Conservation (phyloP, 129 eudicot species). For the Chrysanthemum makinoi region DNA sequence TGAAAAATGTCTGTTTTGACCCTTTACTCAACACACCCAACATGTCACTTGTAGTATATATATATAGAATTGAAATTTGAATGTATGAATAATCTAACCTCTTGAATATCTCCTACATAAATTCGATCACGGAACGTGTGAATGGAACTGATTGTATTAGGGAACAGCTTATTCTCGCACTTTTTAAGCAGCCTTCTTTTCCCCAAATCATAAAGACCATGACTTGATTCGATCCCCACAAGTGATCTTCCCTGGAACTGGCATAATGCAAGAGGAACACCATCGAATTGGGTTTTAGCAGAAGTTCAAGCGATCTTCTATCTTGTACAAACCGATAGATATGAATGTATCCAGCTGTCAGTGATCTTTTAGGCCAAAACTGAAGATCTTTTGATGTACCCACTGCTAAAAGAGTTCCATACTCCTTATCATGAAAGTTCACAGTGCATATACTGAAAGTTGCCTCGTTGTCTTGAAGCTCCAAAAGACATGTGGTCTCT, state of each 20-base stretch:
- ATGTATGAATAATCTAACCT: conserved; percentile 16
- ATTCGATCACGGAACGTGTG: conserved; percentile 86
- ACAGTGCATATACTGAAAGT: conserved; percentile 85
- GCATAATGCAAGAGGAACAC: conserved; percentile 76
- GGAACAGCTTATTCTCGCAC: conserved; percentile 86
- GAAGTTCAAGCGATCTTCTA: conserved; percentile 69
- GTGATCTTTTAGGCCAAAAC: conserved; percentile 66
- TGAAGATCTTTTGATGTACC: conserved; percentile 85
- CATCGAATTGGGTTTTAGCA: conserved; percentile 91
- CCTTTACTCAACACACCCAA: too few species aligned
- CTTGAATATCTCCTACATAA: conserved; percentile 90
- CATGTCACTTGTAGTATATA: neutral
- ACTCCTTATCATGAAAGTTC: conserved; percentile 78
- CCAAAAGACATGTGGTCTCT: conserved; percentile 67
- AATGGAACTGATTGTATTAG: conserved; percentile 62
- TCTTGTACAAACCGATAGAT: conserved; percentile 74
- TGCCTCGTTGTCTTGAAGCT: conserved; percentile 90
- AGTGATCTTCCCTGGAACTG: conserved; percentile 87
- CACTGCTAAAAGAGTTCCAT: conserved; percentile 81
- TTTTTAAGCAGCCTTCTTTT: conserved; percentile 73
- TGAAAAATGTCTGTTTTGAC: too few species aligned
- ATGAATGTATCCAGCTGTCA: conserved; percentile 69
- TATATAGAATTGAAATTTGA: conserved; percentile 57
- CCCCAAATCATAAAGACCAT: conserved; percentile 84
- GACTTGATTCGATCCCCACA: conserved; percentile 71